Conservation (phyloP, 2,329 filamentous ascomycete genomes). For the Mariannaea sp. region DNA sequence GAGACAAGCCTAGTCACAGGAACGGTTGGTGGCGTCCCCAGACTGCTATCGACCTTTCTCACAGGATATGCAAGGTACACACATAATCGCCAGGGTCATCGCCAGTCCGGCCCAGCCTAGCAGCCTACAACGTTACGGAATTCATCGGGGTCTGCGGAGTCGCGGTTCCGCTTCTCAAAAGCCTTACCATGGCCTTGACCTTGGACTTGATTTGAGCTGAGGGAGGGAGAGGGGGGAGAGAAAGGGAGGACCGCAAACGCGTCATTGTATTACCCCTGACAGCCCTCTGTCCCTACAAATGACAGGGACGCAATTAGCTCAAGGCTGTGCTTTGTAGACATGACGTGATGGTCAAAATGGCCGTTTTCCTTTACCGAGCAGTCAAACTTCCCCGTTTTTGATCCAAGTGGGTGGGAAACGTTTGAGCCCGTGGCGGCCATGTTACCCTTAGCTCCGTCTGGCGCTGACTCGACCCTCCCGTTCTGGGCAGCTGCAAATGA, state of each 20-base stretch:
- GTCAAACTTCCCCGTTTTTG: constrained; percentile 3
- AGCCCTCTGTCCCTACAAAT: background rate
- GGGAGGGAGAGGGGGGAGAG: too few species aligned
- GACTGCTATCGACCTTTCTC: constrained; percentile 3
- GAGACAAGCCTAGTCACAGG: background rate
- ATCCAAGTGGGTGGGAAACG: constrained; percentile 27
- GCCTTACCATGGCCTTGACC: too few species aligned
- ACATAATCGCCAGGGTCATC: too few species aligned
- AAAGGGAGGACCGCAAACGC: too few species aligned
- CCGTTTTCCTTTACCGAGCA: constrained; percentile 14
- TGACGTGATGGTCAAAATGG: constrained; percentile 9
- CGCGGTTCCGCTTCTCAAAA: constrained; percentile 7
- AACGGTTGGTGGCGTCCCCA: background rate
- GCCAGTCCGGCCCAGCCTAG: too few species aligned
- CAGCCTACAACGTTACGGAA: too few species aligned
- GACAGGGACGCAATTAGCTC: background rate
- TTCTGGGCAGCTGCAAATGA: background rate
- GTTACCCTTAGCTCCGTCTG: constrained; percentile 8
- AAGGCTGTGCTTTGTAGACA: background rate
- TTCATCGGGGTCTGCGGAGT: constrained; percentile 21
- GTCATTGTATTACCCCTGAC: constrained; percentile 3
- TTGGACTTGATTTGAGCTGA: constrained; percentile 1
- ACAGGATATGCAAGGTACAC: constrained; percentile 30
- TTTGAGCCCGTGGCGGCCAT: constrained; percentile 22
- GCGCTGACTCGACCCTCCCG: background rate